These are phyloP conservation scores for Phascolomyces articulosus DNA, from an alignment of 371 early-diverging fungal species.

Conservation along the genomic window DNA sequence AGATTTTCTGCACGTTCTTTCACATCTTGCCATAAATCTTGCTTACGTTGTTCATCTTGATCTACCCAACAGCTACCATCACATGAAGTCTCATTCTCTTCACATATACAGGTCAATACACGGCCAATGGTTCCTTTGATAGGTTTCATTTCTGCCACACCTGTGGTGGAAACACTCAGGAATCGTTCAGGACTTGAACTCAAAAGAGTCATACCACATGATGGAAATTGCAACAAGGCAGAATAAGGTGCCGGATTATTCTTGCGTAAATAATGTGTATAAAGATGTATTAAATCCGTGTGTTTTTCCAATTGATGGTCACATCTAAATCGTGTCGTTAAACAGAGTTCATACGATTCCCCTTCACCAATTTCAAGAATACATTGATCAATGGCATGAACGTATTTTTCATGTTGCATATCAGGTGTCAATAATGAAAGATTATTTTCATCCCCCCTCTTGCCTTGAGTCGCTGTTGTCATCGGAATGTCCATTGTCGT, in stretches of 20 bases:
- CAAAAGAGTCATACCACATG: constrained; percentile 34
- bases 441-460: neutral
- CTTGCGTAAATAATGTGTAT: constrained; percentile 64
- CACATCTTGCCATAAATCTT: constrained; percentile 66
- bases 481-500: neutral
- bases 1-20: constrained; percentile 96
- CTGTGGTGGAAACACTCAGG: constrained; percentile 55
- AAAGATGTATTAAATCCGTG: constrained; percentile 51
- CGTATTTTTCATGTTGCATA: constrained; percentile 56
- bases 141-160: constrained; percentile 89
- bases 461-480: neutral
- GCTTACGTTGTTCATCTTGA: constrained; percentile 56
- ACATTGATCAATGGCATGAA: constrained; percentile 66
- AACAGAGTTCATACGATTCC: constrained; percentile 93
- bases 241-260: constrained; percentile 92
- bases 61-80: constrained; percentile 25
- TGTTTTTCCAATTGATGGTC: neutral
- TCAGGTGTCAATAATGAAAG: constrained; percentile 48
- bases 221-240: constrained; percentile 62
- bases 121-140: constrained; percentile 90
- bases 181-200: constrained; percentile 92
- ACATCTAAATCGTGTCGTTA: constrained; percentile 83
- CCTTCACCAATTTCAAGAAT: constrained; percentile 78
- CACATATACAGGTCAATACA: constrained; percentile 49
- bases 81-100: too few species aligned